These are phyloP conservation scores for Tolypocladium pustulatum DNA, from an alignment of 2,329 filamentous ascomycete species.

Conservation along the genomic window DNA sequence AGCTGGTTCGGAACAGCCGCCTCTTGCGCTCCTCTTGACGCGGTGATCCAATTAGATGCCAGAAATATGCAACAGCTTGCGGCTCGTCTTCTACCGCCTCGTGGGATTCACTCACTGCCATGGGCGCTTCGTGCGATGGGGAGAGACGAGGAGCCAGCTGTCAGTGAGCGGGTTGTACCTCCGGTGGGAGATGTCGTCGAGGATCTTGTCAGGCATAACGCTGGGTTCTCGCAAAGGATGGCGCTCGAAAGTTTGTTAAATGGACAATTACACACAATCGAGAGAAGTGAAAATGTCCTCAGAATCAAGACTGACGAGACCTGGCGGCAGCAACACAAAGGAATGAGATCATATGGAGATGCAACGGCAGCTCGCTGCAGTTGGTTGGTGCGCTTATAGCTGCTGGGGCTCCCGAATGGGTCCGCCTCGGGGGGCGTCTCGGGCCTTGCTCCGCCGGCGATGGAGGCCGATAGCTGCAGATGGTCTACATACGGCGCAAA, in stretches of 20 bases:
- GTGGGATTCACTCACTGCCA: slow-evolving; percentile 67
- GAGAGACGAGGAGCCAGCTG: slow-evolving; percentile 88
- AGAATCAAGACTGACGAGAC: neutral
- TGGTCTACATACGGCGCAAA: neutral
- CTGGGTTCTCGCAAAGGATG: neutral
- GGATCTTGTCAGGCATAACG: slow-evolving; percentile 61
- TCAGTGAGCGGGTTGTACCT: slow-evolving; percentile 87
- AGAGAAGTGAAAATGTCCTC: neutral
- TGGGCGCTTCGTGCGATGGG: slow-evolving; percentile 90
- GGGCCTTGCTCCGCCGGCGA: neutral
- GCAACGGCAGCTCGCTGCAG: neutral
- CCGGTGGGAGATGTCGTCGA: slow-evolving; percentile 94
- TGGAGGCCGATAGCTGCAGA: neutral
- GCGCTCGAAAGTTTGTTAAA: neutral
- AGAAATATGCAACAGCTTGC: too few species aligned
- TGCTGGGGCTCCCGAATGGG: neutral
- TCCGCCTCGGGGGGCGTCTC: neutral
- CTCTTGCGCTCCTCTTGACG: slow-evolving; percentile 64
- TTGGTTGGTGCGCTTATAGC: neutral
- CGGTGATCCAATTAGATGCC: neutral
- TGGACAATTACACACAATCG: neutral
- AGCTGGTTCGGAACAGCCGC: slow-evolving; percentile 55
- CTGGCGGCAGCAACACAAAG: neutral
- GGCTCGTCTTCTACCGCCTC: neutral
- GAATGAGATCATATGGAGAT: slow-evolving; percentile 1